Evolutionary conservation across 202 grass and related monocot genomes (phyloP).

Genomic region (Saccharum hybrid): DNA sequence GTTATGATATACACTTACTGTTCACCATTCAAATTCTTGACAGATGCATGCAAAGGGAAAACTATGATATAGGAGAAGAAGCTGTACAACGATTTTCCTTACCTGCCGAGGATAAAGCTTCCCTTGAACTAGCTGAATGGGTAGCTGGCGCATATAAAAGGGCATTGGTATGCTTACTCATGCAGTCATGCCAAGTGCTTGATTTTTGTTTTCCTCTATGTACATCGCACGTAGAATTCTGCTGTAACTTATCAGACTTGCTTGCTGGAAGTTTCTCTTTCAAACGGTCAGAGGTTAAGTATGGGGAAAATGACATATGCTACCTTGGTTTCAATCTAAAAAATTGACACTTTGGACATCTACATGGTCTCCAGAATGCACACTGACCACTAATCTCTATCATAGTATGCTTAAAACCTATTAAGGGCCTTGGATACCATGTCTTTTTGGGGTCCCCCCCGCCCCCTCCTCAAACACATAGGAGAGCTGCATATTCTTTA

Average conservation of each 20-base stretch:
- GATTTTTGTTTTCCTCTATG: background rate
- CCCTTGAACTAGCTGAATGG: conserved; percentile 88
- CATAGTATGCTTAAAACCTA: background rate
- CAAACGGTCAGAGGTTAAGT: background rate
- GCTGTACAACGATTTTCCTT: conserved; percentile 87
- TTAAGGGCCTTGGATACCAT: background rate
- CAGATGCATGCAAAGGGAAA: conserved; percentile 92
- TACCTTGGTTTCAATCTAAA: background rate
- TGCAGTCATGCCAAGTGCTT: conserved; percentile 2
- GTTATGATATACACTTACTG: conserved; percentile 27
- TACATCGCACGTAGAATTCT: conserved; percentile 15
- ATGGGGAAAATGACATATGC: background rate
- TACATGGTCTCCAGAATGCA: background rate
- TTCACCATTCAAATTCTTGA: conserved; percentile 46
- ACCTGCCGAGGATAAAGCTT: conserved; percentile 88
- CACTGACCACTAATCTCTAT: conserved; percentile 21
- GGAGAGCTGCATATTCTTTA: background rate
- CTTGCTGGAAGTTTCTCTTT: background rate
- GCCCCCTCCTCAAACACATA: background rate
- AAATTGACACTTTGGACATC: background rate
- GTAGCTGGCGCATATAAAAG: conserved; percentile 76
- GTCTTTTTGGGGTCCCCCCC: background rate
- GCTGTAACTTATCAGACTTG: background rate
- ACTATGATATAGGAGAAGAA: conserved; percentile 94
- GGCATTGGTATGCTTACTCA: conserved; percentile 63